Evolutionary conservation across 176 grass and related monocot species (phyloP).

Genomic region (Bothriochloa decipiens): DNA sequence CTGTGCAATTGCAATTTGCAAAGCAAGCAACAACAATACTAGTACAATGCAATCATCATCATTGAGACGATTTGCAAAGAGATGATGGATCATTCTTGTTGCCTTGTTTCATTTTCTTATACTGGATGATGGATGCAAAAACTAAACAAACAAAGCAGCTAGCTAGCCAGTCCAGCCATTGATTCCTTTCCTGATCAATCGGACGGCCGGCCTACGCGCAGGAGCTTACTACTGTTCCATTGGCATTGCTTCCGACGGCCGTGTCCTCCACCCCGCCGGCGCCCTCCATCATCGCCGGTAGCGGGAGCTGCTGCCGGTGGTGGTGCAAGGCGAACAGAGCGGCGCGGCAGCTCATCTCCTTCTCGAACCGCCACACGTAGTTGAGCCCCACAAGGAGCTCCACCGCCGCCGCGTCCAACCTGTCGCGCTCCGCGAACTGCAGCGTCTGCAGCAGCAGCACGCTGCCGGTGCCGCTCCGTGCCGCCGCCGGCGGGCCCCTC

Average conservation of each 20-base stretch:
- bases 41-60: too few species aligned
- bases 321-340: conserved; percentile 51
- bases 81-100: too few species aligned
- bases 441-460: conserved; percentile 87
- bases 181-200: too few species aligned
- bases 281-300: background rate
- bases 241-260: background rate
- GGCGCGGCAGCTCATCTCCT: conserved; percentile 65
- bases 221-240: conserved; percentile 40
- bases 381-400: conserved; percentile 89
- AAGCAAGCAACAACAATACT: too few species aligned
- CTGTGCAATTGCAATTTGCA: background rate
- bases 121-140: too few species aligned
- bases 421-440: conserved; percentile 65
- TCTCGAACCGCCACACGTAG: conserved; percentile 84
- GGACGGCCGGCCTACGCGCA: background rate
- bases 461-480: background rate
- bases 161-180: too few species aligned
- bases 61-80: too few species aligned
- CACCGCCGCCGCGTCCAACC: conserved; percentile 71
- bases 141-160: too few species aligned
- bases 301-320: background rate
- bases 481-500: background rate
- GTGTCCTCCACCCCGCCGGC: background rate
- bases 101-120: background rate